Evolutionary conservation across 805 yeast species (phyloP).

Genomic region (Hanseniaspora lachancei): DNA sequence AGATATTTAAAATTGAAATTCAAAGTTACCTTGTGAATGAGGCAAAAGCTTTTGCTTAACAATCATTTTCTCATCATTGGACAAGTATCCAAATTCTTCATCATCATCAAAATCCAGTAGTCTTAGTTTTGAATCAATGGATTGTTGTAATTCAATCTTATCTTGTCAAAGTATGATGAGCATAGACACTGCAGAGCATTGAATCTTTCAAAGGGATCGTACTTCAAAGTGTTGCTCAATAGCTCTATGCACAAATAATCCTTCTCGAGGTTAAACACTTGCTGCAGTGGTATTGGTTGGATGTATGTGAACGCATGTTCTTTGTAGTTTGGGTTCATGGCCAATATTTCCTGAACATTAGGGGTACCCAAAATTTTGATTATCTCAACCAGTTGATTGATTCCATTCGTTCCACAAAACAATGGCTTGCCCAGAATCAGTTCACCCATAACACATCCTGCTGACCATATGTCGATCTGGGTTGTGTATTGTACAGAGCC

Average conservation of each 20-base stretch:
- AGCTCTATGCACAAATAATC: conserved; percentile 40
- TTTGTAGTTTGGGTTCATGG: conserved; percentile 95
- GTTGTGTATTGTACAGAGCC: conserved; percentile 96
- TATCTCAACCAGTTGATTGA: conserved; percentile 92
- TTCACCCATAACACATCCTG: conserved; percentile 98
- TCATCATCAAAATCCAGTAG: conserved; percentile 22
- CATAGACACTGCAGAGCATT: conserved; percentile 34
- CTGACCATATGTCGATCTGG: conserved; percentile 93
- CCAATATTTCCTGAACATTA: conserved; percentile 72
- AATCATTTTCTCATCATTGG: conserved; percentile 20
- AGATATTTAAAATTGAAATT: conserved; percentile 2
- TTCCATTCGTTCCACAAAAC: conserved; percentile 96
- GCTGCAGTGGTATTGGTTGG: conserved; percentile 59
- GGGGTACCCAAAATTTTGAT: conserved; percentile 95
- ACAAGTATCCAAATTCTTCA: conserved; percentile 22
- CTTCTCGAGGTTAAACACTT: conserved; percentile 42
- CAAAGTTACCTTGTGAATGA: conserved; percentile 6
- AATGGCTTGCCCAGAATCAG: conserved; percentile 87
- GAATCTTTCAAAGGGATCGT: conserved; percentile 55
- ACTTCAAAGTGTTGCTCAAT: conserved; percentile 45
- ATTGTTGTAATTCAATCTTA: conserved; percentile 20
- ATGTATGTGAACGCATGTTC: conserved; percentile 91
- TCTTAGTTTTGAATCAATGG: conserved; percentile 18
- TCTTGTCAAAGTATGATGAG: conserved; percentile 24
- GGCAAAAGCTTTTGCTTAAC: conserved; percentile 17